A percentile compares a stretch with the other conserved stretches of the same genome.
phyloP scores from a whole-genome alignment of 768 basidiomycete genomes.

The Gyrodon lividus region DNA sequence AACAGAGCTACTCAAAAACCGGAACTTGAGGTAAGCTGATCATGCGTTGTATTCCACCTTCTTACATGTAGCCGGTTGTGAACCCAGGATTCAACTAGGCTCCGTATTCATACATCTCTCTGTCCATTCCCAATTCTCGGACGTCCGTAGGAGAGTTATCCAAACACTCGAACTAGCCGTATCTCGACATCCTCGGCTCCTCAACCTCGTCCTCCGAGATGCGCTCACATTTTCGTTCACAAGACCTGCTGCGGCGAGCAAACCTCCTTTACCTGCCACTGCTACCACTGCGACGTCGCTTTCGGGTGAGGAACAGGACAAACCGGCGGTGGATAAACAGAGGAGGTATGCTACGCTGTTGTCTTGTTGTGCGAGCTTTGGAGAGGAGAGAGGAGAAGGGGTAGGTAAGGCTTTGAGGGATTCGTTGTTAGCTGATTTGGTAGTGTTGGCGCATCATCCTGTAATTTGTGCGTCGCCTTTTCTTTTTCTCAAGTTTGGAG shows the following conservation, averaged over 20 bases:
- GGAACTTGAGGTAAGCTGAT: constrained; percentile 46
- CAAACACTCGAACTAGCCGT: constrained; percentile 41
- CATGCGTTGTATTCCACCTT: neutral
- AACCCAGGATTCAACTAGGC: constrained; percentile 58
- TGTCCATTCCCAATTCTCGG: constrained; percentile 53
- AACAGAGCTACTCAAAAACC: constrained; percentile 51
- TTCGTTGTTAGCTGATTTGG: constrained; percentile 46
- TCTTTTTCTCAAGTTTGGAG: neutral
- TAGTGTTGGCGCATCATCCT: constrained; percentile 76
- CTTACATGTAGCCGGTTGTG: constrained; percentile 1
- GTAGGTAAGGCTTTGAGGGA: constrained; percentile 43
- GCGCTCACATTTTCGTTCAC: constrained; percentile 49
- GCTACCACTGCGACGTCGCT: too few relatives aligned
- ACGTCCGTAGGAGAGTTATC: constrained; percentile 50
- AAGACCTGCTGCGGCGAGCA: constrained; percentile 31
- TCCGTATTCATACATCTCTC: constrained; percentile 67
- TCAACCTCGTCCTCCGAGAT: constrained; percentile 57
- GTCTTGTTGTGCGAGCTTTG: constrained; percentile 48
- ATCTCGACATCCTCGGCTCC: constrained; percentile 43
- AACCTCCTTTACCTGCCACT: constrained; percentile 17
- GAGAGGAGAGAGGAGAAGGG: constrained; percentile 39
- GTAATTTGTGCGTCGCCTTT: constrained; percentile 46
- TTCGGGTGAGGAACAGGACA: constrained; percentile 37
- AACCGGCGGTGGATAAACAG: constrained; percentile 48
- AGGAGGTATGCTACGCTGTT: constrained; percentile 53